Conservation (phyloP, 192 early-diverging fungal species). For the Rhizoclosmatium sp. region DNA sequence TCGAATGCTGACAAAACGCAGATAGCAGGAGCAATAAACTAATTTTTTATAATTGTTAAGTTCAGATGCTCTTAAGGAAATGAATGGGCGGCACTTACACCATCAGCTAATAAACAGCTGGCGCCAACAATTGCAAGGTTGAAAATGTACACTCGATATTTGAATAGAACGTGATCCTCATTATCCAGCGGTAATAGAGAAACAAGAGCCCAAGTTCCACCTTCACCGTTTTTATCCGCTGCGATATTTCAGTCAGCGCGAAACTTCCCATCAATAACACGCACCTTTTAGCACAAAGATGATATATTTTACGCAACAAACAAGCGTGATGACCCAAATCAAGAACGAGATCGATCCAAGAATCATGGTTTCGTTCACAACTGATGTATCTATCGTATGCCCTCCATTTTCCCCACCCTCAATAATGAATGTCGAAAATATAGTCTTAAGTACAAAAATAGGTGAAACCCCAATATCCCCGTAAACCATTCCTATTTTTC, state of each 20-base stretch:
- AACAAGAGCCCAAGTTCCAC: constrained; percentile 63
- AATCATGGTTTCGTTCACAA: constrained; percentile 34
- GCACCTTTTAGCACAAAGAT: constrained; percentile 52
- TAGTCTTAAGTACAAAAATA: constrained; percentile 57
- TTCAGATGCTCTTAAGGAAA: constrained; percentile 13
- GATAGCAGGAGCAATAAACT: constrained; percentile 51
- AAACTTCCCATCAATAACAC: neutral
- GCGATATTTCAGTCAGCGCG: neutral
- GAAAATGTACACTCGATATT: constrained; percentile 37
- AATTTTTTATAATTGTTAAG: constrained; percentile 26
- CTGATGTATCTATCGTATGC: neutral
- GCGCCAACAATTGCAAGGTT: constrained; percentile 47
- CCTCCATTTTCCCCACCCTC: neutral
- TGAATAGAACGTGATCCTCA: constrained; percentile 40
- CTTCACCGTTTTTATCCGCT: constrained; percentile 70
- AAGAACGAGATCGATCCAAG: constrained; percentile 57
- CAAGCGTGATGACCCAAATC: constrained; percentile 59
- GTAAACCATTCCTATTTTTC: constrained; percentile 47
- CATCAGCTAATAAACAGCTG: constrained; percentile 50
- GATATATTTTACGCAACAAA: constrained; percentile 55
- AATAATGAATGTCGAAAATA: constrained; percentile 38
- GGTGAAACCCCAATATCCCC: constrained; percentile 68
- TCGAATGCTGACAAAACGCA: constrained; percentile 51
- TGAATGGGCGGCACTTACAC: constrained; percentile 38
- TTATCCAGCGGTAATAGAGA: constrained; percentile 52